A percentile compares a stretch with the other conserved stretches of the same genome.
These are phyloP conservation scores for Fraxinus sp. DNA, from an alignment of 305 asterid genomes.

Conservation along the genomic window DNA sequence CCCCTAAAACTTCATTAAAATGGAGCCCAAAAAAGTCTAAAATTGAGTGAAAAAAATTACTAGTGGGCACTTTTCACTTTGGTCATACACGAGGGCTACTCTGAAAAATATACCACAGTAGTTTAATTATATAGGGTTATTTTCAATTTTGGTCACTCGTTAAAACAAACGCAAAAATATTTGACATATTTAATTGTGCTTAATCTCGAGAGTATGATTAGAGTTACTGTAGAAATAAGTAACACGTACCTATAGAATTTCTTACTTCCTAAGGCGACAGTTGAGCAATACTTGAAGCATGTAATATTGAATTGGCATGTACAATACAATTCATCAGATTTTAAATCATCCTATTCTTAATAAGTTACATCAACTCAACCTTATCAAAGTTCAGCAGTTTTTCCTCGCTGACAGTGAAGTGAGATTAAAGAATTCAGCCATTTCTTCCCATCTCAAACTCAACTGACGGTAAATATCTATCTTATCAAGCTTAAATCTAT, in stretches of 20 bases:
- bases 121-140: neutral
- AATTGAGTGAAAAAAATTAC: no score
- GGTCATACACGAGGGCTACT: neutral
- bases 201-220: neutral
- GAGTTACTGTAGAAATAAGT: neutral
- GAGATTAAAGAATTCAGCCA: neutral
- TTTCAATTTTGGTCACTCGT: neutral
- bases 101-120: neutral
- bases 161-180: neutral
- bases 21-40: no score
- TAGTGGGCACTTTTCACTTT: neutral
- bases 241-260: neutral
- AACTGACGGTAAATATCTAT: neutral
- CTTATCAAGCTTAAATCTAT: neutral
- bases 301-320: neutral
- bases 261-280: neutral
- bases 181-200: neutral
- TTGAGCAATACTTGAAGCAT: neutral
- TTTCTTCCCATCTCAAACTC: neutral
- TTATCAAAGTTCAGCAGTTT: neutral
- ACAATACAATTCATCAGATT: neutral
- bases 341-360: neutral
- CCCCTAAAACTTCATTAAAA: no score
- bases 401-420: neutral
- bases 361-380: neutral